Evolutionary conservation across 345 rosid species (phyloP), one percentile per base, ranked within the genome.

Genomic region (Anastatica hierochuntica): DNA sequence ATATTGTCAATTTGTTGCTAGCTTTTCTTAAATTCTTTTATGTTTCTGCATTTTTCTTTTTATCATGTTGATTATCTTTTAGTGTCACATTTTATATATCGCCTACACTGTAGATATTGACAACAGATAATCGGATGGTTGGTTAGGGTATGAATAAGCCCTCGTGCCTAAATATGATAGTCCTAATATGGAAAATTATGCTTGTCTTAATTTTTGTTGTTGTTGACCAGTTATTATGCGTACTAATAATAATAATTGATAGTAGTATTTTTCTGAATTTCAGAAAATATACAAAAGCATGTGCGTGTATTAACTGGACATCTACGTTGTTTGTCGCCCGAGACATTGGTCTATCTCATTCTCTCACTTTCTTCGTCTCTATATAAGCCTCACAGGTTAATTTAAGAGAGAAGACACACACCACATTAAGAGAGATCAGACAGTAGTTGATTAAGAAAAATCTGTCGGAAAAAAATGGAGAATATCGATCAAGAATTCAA

Each of bases 401-500:
- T n/a, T n/a, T n/a, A 59, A 58, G 31, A 50, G 52, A 50, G 52
- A 55, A 38, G 33, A 40, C 41, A n/a, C n/a, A n/a, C n/a, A n/a
- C n/a, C n/a, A n/a, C n/a, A n/a, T n/a, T n/a, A n/a, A 34, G 4
- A 4, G 17, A 18, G 30, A 39, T 39, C 43, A n/a, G 7, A n/a
- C n/a, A n/a, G n/a, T n/a, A n/a, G n/a, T n/a, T n/a, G n/a, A n/a
- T n/a, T n/a, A n/a, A n/a, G n/a, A n/a, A 4, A 30, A 24, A 30
- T 10, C 29, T 38, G 56, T 21, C 24, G 31, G 36, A 19, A 56
- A 37, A 47, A 30, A 51, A 70, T 72, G 37, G 70, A 69, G 7
- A 44, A 68, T 60, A 70, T 72, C 43, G 75, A 72, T 10, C 82
- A 76, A 23, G 95, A 85, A 17, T 74, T 67, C 54, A 74, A 44